Base-by-base conservation (phyloP, 1,284 basidiomycete species). In the Chiua sp. region DNA sequence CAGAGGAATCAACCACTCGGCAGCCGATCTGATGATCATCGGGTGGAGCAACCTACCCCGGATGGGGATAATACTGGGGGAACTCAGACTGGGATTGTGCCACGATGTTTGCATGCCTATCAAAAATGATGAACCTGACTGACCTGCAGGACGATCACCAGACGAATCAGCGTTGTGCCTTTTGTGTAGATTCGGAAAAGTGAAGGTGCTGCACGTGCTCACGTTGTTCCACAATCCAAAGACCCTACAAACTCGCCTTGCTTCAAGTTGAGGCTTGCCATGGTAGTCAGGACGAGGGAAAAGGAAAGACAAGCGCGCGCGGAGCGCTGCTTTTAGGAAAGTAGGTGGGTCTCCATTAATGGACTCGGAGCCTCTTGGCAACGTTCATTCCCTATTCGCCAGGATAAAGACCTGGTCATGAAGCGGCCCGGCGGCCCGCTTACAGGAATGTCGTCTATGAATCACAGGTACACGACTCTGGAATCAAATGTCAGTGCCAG, bases 141-240 rank as follows among this genome's bases (percentile, higher is more conserved):
- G 95, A 97, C 23, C 94, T 97, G 70, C 28, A 44, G 28, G 23
- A 39, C n/a, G 42, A 53, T n/a, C 30, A 28, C 30, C 30, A 10
- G 15, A 49, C 7, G 13, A 2, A 57, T 72, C 32, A 62, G 56
- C 15, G 42, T 44, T n/a, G 3, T 44, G 42, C 20, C 42, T 44
- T 22, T 7, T 15, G n/a, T 44, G 42, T 5, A 6, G 37, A 42
- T 18, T 15, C 10, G 37, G 16, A 15, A 39, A 39, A n/a, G n/a
- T n/a, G n/a, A n/a, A n/a, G n/a, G 37, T 18, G 4, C 20, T 8
- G 37, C 16, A 39, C 18, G 50, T n/a, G 22, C 28, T 35, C 69
- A 95, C 93, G 94, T 97, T 47, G 94, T 97, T 54, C 94, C 94
- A 70, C 94, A 96, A 76, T 97, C 94, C 61, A 97, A 80, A 55